These are phyloP conservation scores for Monosporascus ibericus DNA, from an alignment of 2,329 filamentous ascomycete genomes.

Conservation along the genomic window DNA sequence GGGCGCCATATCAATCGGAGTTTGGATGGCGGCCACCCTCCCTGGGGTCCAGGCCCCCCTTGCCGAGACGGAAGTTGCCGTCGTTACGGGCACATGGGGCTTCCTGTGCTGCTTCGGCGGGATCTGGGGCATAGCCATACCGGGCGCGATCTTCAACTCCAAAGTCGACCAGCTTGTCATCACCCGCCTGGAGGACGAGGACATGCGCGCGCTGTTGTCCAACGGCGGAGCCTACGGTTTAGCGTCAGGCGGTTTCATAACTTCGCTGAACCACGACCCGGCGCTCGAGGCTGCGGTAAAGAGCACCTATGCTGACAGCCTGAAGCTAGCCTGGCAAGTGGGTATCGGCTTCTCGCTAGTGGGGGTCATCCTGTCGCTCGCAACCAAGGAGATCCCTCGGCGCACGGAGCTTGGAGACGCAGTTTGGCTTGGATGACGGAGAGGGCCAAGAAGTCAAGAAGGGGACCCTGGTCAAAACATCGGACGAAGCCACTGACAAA, in stretches of 20 bases:
- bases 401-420: slow-evolving; percentile 11
- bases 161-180: too few relatives aligned
- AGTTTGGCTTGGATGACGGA: slow-evolving; percentile 5
- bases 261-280: too few relatives aligned
- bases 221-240: too few relatives aligned
- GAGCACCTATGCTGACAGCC: neutral
- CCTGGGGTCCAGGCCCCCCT: slow-evolving; percentile 28
- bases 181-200: too few relatives aligned
- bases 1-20: slow-evolving; percentile 28
- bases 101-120: slow-evolving; percentile 34
- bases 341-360: slow-evolving; percentile 6
- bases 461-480: too few relatives aligned
- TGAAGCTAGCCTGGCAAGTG: slow-evolving; percentile 9
- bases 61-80: slow-evolving; percentile 17
- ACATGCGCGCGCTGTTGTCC: too few relatives aligned
- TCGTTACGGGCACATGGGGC: slow-evolving; percentile 25
- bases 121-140: slow-evolving; percentile 32
- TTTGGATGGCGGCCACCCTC: slow-evolving; percentile 30
- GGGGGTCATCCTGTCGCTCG: slow-evolving; percentile 7
- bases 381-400: slow-evolving; percentile 7
- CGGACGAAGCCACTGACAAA: too few relatives aligned
- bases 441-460: too few relatives aligned
- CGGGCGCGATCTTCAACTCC: slow-evolving; percentile 24
- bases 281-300: too few relatives aligned
- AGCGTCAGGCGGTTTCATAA: too few relatives aligned